Evolutionary conservation across 2,329 filamentous ascomycete species (phyloP).

Genomic region (Paecilomyces dactylethromorphus): DNA sequence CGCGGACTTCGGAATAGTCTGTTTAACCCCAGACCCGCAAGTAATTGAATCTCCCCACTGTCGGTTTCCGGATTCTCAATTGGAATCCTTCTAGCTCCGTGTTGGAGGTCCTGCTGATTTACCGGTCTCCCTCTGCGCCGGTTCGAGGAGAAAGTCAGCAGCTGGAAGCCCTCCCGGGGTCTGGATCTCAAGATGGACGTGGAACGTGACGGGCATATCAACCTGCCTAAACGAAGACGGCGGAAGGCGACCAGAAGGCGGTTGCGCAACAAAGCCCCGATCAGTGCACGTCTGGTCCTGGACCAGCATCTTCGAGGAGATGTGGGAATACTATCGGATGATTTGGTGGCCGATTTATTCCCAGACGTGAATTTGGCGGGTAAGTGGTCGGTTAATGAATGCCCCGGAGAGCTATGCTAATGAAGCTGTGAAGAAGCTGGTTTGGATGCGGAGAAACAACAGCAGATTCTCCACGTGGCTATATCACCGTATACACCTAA

Average conservation of each 20-base stretch:
- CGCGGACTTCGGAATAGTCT: slow-evolving; percentile 15
- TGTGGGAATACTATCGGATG: slow-evolving; percentile 77
- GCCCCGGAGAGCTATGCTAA: slow-evolving; percentile 4
- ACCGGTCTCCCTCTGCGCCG: background rate
- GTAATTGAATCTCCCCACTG: slow-evolving; percentile 12
- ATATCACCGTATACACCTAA: slow-evolving; percentile 41
- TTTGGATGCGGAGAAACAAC: slow-evolving; percentile 12
- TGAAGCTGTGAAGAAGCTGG: slow-evolving; percentile 4
- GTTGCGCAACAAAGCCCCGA: slow-evolving; percentile 58
- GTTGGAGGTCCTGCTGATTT: background rate
- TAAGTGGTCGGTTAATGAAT: slow-evolving; percentile 15
- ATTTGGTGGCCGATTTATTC: slow-evolving; percentile 76
- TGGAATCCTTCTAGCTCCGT: background rate
- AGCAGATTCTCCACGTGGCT: slow-evolving; percentile 38
- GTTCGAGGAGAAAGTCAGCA: background rate
- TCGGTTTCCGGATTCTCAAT: background rate
- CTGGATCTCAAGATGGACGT: slow-evolving; percentile 33
- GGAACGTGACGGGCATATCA: slow-evolving; percentile 30
- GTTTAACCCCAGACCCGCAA: slow-evolving; percentile 5
- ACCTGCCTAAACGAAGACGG: slow-evolving; percentile 46
- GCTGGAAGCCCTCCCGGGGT: background rate
- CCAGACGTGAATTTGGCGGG: slow-evolving; percentile 51
- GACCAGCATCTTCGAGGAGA: slow-evolving; percentile 82
- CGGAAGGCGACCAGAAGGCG: slow-evolving; percentile 40
- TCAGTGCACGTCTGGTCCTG: slow-evolving; percentile 73